Evolutionary conservation across 768 basidiomycete genomes (phyloP), one percentile per base, ranked within the genome.

Genomic region (Pleurotus giganteus): DNA sequence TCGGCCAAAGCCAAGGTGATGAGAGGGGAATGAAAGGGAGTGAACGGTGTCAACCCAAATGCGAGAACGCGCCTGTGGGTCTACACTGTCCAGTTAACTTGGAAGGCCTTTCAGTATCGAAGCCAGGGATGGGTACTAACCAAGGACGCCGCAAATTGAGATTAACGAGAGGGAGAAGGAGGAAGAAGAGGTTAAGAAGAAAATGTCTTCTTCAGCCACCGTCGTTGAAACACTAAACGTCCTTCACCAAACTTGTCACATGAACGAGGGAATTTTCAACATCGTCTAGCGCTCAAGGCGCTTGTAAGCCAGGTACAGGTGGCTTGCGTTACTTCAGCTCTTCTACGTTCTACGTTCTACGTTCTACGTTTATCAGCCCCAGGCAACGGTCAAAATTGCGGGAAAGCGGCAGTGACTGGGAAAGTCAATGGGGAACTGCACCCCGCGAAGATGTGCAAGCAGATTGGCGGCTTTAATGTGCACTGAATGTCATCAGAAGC

Each of bases 111-210:
- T 34, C 32, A 15, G 43, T 17, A n/a, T n/a, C 29, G 31, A n/a
- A 28, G 11, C 13, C n/a, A 28, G 26, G 9, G 23, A n/a, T 49
- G 6, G 13, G 29, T 31, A 49, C 27, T 49, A 21, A 36, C 49
- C 15, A 26, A 34, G 15, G 31, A 23, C 34, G 31, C 49, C 19
- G 19, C n/a, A 36, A 13, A 61, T 32, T 56, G 55, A 23, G 61
- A 57, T 57, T 54, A 60, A 61, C 61, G 67, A 49, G 64, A 63
- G 62, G 61, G 59, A 58, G 57, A 54, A 59, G 66, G 63, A 57
- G 61, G 61, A 63, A 58, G 61, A 66, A 71, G 69, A 66, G 62
- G 56, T 63, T 63, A 57, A 63, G 67, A 63, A 71, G 67, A 64
- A 67, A 72, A 69, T 63, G 71, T 34, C 15, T 15, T 34, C 43